Evolutionary conservation across 192 early-diverging fungal genomes (phyloP).

Genomic region (Thamnidium elegans): DNA sequence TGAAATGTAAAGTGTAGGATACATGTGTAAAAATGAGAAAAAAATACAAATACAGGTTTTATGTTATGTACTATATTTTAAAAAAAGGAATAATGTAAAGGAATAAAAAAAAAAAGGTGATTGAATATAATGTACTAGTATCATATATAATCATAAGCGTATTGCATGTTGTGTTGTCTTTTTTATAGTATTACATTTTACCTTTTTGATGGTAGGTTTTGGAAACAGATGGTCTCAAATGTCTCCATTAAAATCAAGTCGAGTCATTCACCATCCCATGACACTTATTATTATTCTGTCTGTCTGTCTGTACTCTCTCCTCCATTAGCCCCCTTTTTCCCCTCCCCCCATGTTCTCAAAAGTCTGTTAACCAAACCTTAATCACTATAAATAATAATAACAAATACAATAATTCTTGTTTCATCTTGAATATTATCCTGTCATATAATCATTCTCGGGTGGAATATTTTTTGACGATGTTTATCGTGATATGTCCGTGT

Average conservation of each 20-base stretch:
- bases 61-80: too few species aligned
- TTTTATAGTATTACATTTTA: not conserved
- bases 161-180: too few species aligned
- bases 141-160: too few species aligned
- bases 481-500: constrained; percentile 20
- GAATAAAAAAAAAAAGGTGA: too few species aligned
- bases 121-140: too few species aligned
- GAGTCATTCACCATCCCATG: not conserved
- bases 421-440: constrained; percentile 9
- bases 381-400: not conserved
- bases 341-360: not conserved
- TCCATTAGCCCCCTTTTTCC: not conserved
- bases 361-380: constrained; percentile 1
- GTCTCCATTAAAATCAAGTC: not conserved
- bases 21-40: not conserved
- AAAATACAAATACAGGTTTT: not conserved
- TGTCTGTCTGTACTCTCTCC: not conserved
- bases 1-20: not conserved
- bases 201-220: constrained; percentile 3
- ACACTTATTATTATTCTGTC: not conserved
- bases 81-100: too few species aligned
- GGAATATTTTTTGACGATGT: constrained; percentile 8
- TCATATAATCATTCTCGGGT: constrained; percentile 3
- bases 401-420: constrained; percentile 11
- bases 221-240: constrained; percentile 24